Percentiles rank a stretch among this genome's conserved stretches.
phyloP scores from a whole-genome alignment of 129 eudicot species.

The Centella asiatica region DNA sequence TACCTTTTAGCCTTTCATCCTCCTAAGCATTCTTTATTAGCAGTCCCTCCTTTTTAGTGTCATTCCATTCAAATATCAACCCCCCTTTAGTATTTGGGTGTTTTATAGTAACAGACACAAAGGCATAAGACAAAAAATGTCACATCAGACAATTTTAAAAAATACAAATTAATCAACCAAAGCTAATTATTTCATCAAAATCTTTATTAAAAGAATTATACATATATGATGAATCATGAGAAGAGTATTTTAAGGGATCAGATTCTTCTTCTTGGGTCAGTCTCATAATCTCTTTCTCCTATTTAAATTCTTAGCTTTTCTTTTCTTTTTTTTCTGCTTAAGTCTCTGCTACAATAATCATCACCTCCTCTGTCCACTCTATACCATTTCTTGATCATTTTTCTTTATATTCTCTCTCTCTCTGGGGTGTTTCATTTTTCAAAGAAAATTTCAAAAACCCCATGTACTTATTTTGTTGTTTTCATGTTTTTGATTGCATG shows the following conservation, averaged over 20 bases:
- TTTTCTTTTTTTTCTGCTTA: conserved; percentile 5
- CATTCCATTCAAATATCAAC: conserved; percentile 41
- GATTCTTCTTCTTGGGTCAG: neutral
- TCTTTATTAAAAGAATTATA: too few relatives aligned
- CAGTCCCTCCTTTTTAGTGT: conserved; percentile 26
- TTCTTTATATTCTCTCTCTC: conserved; percentile 9
- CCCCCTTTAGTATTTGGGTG: conserved; percentile 65
- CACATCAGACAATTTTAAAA: conserved; percentile 14
- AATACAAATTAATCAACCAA: conserved; percentile 4
- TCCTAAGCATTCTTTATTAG: conserved; percentile 24
- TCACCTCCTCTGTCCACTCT: conserved; percentile 32
- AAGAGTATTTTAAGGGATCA: neutral
- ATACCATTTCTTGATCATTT: neutral
- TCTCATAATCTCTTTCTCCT: conserved; percentile 13
- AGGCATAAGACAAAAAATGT: conserved; percentile 46
- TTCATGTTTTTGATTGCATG: conserved; percentile 30
- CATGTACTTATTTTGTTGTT: neutral
- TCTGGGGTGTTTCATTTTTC: neutral
- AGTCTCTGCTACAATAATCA: conserved; percentile 37
- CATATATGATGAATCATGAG: neutral
- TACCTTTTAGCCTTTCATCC: conserved; percentile 7
- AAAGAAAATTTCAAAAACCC: too few relatives aligned
- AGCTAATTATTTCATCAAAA: conserved; percentile 3
- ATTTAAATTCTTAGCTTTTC: neutral
- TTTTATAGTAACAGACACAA: conserved; percentile 43